Conservation (phyloP, 1,284 basidiomycete species). For the Phellinidium pouzarii region DNA sequence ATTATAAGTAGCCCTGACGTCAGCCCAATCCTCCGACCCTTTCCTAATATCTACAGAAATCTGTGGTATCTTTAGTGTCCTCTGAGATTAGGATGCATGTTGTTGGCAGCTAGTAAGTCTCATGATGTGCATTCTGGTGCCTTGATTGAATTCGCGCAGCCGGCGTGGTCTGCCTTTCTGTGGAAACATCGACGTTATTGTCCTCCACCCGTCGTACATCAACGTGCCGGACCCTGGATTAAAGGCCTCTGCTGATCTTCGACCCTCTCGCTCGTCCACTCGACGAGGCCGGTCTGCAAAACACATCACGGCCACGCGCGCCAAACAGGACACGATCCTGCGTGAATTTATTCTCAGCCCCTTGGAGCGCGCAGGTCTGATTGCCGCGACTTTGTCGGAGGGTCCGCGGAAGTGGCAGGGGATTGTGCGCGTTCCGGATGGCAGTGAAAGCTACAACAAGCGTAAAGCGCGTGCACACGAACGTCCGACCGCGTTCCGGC, state of each 20-base stretch:
- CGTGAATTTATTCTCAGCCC: conserved; percentile 18
- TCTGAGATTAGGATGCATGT: conserved; percentile 18
- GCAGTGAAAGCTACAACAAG: conserved; percentile 1
- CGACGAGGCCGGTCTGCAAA: conserved; percentile 5
- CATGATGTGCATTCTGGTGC: not conserved
- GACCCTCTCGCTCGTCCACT: conserved; percentile 10
- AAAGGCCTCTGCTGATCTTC: conserved; percentile 6
- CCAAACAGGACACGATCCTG: conserved; percentile 12
- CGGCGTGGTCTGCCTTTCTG: conserved; percentile 22
- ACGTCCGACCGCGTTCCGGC: conserved; percentile 13
- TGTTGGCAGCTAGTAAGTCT: conserved; percentile 22
- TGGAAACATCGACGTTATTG: conserved; percentile 22
- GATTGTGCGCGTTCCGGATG: conserved; percentile 19
- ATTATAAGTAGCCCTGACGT: not conserved
- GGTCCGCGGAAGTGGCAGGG: conserved; percentile 21
- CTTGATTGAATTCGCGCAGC: conserved; percentile 17
- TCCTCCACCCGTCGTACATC: conserved; percentile 23
- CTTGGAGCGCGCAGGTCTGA: conserved; percentile 18
- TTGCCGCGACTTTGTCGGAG: conserved; percentile 16
- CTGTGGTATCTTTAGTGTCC: conserved; percentile 13
- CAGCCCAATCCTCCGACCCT: too few species aligned
- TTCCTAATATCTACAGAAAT: conserved; percentile 3
- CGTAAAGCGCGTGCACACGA: not conserved
- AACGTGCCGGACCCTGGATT: conserved; percentile 17
- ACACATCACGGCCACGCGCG: conserved; percentile 17